These are phyloP conservation scores for Lactifluus pinguis DNA, from an alignment of 768 basidiomycete species.

Conservation along the genomic window DNA sequence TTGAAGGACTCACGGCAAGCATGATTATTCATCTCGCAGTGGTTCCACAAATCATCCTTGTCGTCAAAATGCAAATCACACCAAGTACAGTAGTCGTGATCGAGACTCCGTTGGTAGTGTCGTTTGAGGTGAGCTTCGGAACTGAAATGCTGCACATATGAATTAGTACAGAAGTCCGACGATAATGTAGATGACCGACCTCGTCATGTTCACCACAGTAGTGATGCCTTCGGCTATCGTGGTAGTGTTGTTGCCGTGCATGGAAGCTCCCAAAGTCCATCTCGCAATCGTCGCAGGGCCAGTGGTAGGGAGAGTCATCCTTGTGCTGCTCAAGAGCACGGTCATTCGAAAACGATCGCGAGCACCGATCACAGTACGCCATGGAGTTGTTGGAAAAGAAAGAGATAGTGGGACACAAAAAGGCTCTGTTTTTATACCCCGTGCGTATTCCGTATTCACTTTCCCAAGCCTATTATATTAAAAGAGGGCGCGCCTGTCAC, in stretches of 20 bases:
- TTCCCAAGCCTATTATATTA: too few relatives aligned
- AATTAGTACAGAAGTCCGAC: not conserved
- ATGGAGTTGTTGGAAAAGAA: not conserved
- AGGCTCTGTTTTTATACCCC: too few relatives aligned
- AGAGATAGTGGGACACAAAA: not conserved
- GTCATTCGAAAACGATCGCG: constrained; percentile 16
- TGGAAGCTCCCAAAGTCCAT: constrained; percentile 31
- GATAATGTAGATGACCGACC: constrained; percentile 18
- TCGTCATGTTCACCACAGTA: not conserved
- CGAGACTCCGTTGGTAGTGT: not conserved
- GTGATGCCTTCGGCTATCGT: not conserved
- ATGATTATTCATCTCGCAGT: too few relatives aligned
- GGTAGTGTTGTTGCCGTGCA: not conserved
- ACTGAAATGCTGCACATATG: not conserved
- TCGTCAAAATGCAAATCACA: too few relatives aligned
- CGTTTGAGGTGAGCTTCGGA: not conserved
- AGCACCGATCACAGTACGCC: constrained; percentile 1
- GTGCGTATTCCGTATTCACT: too few relatives aligned
- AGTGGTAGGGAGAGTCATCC: constrained; percentile 28
- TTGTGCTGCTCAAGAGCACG: constrained; percentile 24
- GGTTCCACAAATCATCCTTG: too few relatives aligned
- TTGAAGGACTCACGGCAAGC: too few relatives aligned
- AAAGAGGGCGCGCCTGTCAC: too few relatives aligned
- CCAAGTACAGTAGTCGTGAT: not conserved
- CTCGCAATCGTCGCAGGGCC: constrained; percentile 38